phyloP scores from a whole-genome alignment of 2,329 filamentous ascomycete species.

The Chaetomium strumarium region DNA sequence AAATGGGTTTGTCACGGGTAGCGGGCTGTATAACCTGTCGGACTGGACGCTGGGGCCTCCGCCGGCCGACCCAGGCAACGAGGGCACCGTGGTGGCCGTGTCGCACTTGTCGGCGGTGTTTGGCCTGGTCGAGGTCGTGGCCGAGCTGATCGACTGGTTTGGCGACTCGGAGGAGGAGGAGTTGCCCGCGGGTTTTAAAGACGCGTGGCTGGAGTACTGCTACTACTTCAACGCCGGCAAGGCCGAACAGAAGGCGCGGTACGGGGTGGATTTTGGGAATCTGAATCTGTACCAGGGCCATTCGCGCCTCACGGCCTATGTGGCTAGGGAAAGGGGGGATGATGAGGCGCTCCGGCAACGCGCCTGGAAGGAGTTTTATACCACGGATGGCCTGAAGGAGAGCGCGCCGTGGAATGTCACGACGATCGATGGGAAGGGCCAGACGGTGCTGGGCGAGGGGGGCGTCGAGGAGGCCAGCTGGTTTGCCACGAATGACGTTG shows the following conservation, averaged over 20 bases:
- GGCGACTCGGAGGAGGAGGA: constrained; percentile 36
- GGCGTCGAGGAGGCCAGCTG: neutral
- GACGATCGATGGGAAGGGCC: neutral
- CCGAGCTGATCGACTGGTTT: constrained; percentile 48
- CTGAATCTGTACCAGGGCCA: constrained; percentile 50
- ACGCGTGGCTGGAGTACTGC: constrained; percentile 55
- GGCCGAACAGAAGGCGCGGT: constrained; percentile 47
- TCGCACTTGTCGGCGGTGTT: constrained; percentile 55
- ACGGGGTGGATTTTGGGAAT: constrained; percentile 44
- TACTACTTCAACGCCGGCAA: constrained; percentile 48
- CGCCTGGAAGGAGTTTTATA: no score
- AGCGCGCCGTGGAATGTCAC: neutral
- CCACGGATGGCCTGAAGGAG: no score
- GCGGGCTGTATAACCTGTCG: constrained; percentile 44
- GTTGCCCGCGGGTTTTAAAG: constrained; percentile 43
- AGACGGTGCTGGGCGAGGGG: neutral
- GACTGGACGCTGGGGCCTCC: constrained; percentile 48
- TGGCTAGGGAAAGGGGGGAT: neutral
- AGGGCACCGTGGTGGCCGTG: constrained; percentile 45
- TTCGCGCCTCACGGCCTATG: constrained; percentile 51
- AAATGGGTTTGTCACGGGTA: constrained; percentile 54
- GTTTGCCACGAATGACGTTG: neutral
- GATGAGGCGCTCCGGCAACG: no score
- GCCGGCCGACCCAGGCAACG: constrained; percentile 46
- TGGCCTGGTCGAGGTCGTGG: constrained; percentile 51